Evolutionary conservation across 2,329 filamentous ascomycete species (phyloP).

Genomic region (Xylaria digitata): DNA sequence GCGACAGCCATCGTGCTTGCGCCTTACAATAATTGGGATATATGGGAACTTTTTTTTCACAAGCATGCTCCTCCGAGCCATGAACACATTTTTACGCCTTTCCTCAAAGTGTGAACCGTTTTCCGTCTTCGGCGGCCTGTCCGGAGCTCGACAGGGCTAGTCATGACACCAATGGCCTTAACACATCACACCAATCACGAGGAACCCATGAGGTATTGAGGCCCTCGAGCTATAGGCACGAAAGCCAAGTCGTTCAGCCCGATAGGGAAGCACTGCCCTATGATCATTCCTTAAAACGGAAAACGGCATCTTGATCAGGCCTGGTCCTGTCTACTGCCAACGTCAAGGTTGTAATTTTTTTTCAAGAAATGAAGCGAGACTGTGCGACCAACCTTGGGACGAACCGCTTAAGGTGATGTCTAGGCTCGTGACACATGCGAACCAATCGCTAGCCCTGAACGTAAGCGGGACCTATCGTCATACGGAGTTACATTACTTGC

Average conservation of each 20-base stretch:
- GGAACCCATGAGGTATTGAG: conserved; percentile 29
- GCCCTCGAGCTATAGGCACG: conserved; percentile 23
- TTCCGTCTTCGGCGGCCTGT: conserved; percentile 11
- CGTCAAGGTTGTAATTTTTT: conserved; percentile 35
- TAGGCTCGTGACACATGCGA: conserved; percentile 38
- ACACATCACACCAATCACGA: conserved; percentile 33
- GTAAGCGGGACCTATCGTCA: conserved; percentile 35
- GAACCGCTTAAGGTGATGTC: conserved; percentile 34
- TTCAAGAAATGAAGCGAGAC: conserved; percentile 30
- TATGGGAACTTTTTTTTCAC: conserved; percentile 2
- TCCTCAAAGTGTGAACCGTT: conserved; percentile 10
- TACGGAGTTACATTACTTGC: conserved; percentile 37
- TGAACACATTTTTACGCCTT: conserved; percentile 1
- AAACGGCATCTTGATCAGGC: conserved; percentile 35
- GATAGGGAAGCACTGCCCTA: conserved; percentile 32
- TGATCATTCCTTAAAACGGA: conserved; percentile 39
- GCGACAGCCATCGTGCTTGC: conserved; percentile 16
- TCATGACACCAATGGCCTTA: conserved; percentile 19
- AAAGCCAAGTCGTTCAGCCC: conserved; percentile 32
- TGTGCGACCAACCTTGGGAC: conserved; percentile 35
- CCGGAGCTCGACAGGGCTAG: conserved; percentile 17
- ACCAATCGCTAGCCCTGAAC: conserved; percentile 32
- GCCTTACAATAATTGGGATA: conserved; percentile 5
- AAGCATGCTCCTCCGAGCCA: neutral
- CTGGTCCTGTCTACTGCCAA: conserved; percentile 31